phyloP scores from a whole-genome alignment of 2,329 filamentous ascomycete genomes.

The Cercospora sp. region DNA sequence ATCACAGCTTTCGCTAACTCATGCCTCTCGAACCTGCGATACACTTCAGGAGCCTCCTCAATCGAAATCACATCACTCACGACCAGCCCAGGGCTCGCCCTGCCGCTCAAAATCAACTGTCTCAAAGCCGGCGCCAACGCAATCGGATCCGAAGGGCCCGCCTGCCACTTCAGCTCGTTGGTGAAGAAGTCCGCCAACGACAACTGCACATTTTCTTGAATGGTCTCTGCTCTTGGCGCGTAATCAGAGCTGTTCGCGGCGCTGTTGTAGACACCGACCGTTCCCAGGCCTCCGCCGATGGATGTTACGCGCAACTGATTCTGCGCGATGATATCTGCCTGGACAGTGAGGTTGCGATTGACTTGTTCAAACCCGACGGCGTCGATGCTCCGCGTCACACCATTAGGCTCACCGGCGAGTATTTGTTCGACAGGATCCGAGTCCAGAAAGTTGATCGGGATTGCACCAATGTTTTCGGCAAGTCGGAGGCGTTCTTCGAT shows the following conservation, averaged over 20 bases:
- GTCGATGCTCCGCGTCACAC: conserved; percentile 64
- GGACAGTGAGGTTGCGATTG: not conserved
- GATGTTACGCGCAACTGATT: conserved; percentile 16
- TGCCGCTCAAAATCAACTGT: conserved; percentile 7
- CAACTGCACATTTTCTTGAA: not conserved
- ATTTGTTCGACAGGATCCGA: conserved; percentile 61
- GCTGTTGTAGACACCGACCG: conserved; percentile 11
- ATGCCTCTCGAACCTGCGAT: not conserved
- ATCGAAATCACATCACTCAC: conserved; percentile 17
- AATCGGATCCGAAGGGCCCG: not conserved
- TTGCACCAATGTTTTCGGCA: conserved; percentile 55
- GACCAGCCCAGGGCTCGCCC: conserved; percentile 12
- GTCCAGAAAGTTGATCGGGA: conserved; percentile 60
- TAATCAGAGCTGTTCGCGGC: not conserved
- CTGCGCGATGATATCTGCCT: conserved; percentile 3
- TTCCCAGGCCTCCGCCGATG: conserved; percentile 13
- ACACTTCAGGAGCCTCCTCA: conserved; percentile 19
- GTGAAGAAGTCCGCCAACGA: not conserved
- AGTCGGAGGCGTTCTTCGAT: not conserved
- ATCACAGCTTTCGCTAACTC: not conserved
- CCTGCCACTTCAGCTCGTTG: not conserved
- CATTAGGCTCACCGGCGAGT: conserved; percentile 57
- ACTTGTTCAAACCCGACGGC: conserved; percentile 61
- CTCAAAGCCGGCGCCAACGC: not conserved
- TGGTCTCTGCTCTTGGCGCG: not conserved